Base-by-base conservation (phyloP, 2,329 filamentous ascomycete genomes). In the Monosporascus sp. region DNA sequence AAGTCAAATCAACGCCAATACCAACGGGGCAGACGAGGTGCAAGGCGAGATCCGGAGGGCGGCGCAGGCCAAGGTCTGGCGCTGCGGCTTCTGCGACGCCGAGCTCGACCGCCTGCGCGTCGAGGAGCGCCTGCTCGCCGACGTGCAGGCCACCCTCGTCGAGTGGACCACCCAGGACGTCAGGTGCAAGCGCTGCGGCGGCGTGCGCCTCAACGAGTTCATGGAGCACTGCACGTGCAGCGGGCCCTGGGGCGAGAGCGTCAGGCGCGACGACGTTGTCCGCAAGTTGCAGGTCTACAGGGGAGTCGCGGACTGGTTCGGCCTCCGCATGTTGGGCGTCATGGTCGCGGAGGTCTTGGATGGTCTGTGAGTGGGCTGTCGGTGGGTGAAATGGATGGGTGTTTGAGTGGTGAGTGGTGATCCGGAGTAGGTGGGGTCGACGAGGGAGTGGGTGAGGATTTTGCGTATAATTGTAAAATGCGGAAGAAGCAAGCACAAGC, bases 151-250 rank as follows among this genome's bases (percentile, higher is more conserved):
- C 22, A 73, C 87, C 66, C 76, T 90, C 7, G 80, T 90, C 25
- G 84, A 88, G 62, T 99, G 95, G 92, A 80, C 84, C 57, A 89
- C 87, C 37, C 93, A 97, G 73, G 94, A 99, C 69, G 72, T 97
- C 53, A 90, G 90, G 71, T 99, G 94, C 60, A 67, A 65, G 31
- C 78, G 80, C 54, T 88, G 85, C 68, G 83, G 80, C 35, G 90
- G 90, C 61, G 71, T 96, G 39, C 77, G 90, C 65, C 79, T 89
- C 41, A 97, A 96, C 68, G 93, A 97, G 65, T 95, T 97, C 63
- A 91, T 94, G 85, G 93, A 97, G 69, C 92, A 97, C 70, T 99
- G 95, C 71, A 88, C 86, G 11, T 99, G 94, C 75, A 90, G 89
- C 56, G 94, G 94, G 3, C 81, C 82, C 54, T 99, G 94, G 94